Evolutionary conservation across 2,329 filamentous ascomycete species (phyloP).

Genomic region (Penicillium sp.): DNA sequence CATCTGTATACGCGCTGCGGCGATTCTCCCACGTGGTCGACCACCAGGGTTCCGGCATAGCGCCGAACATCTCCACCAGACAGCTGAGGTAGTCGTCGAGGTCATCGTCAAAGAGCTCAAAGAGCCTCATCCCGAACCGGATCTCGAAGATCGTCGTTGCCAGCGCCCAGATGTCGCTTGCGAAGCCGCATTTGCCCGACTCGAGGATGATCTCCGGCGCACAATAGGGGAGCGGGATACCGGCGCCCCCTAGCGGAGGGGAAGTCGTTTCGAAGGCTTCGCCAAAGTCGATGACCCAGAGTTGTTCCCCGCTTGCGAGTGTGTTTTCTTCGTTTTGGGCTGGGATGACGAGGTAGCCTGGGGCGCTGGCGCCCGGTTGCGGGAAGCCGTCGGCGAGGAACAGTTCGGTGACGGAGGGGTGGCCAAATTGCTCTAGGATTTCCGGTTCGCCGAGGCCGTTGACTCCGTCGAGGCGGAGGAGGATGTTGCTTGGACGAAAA

Average conservation of each 20-base stretch:
- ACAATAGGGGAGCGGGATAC: background rate
- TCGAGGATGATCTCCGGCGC: background rate
- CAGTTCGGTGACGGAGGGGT: background rate
- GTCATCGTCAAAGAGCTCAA: background rate
- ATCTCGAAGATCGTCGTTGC: constrained; percentile 2
- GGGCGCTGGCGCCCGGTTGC: background rate
- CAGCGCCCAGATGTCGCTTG: constrained; percentile 1
- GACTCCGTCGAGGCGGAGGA: background rate
- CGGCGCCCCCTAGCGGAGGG: background rate
- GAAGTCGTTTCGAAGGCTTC: background rate
- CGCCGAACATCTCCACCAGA: background rate
- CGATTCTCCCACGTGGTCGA: background rate
- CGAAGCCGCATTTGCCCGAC: background rate
- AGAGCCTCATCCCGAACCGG: background rate
- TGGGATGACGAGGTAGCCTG: background rate
- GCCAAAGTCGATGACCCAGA: constrained; percentile 2
- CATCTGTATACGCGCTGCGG: too few species aligned
- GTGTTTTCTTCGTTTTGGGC: background rate
- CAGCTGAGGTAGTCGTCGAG: background rate
- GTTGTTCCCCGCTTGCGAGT: background rate
- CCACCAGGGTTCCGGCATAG: background rate
- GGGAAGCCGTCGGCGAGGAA: background rate
- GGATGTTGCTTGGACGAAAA: constrained; percentile 1
- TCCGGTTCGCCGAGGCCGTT: background rate
- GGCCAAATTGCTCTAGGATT: background rate